Base-by-base conservation (phyloP, 192 early-diverging fungal species). In the Coemansia biformis region DNA sequence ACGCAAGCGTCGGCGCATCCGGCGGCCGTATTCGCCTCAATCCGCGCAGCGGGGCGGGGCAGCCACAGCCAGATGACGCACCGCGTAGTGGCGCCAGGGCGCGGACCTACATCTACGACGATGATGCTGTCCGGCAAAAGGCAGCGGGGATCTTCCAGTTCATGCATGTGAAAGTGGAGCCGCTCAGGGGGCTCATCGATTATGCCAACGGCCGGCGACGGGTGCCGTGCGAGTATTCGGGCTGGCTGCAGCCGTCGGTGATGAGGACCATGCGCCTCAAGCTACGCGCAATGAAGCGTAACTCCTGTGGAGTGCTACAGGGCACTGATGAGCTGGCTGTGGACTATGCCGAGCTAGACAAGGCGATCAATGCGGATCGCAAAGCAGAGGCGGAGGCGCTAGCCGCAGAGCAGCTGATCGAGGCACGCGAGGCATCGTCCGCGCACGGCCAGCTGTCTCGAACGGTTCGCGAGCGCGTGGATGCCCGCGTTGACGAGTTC, bases 71-170 rank as follows among this genome's bases (percentile, higher is more conserved):
- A 5, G 10, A 14, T 12, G 48, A 59, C 18, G 34, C 19, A 5
- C 26, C 46, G 10, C 53, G 30, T 24, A 39, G 48, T 24, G 43
- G 38, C 5, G 57, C 51, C 23, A 19, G 54, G 9, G 38, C 43
- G 22, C 43, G 46, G 3, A 23, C n/a, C 28, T 50, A 60, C 32
- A 46, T 58, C 1, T 65, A 50, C 10, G 63, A 62, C 51, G 47
- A 53, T 12, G 51, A 61, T 8, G 22, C 58, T 0, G 63, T 40
- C 2, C 43, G 51, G 8, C 45, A 66, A 35, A 50, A 47, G 4
- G 56, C 57, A 3, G 34, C 49, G 2, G 70, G 70, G 12, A 58
- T 62, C 18, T 66, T 58, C 39, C 70, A 74, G 51, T 22, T 74
- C 9, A 38, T 41, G 18, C 45, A 74, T 26, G 30, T 66, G 9